Evolutionary conservation across 2,329 filamentous ascomycete genomes (phyloP).

Genomic region (Tolypocladium pustulatum): DNA sequence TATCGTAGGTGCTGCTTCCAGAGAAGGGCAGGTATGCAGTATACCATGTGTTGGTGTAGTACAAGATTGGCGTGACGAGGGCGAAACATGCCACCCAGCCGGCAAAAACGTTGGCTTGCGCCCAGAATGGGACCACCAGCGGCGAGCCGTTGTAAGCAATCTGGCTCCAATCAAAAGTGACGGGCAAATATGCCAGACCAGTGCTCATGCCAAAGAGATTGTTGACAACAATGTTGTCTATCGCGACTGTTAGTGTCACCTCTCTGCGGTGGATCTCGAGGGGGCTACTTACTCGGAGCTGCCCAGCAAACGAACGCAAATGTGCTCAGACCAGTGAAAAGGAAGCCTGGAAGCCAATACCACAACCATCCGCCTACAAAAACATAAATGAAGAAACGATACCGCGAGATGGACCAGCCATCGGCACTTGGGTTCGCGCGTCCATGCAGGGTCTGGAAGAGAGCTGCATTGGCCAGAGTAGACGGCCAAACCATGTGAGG

Average conservation of each 20-base stretch:
- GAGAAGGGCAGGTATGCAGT: slow-evolving; percentile 44
- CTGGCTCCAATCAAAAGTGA: slow-evolving; percentile 38
- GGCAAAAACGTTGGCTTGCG: slow-evolving; percentile 34
- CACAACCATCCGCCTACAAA: background rate
- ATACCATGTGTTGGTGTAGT: slow-evolving; percentile 33
- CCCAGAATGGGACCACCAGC: slow-evolving; percentile 28
- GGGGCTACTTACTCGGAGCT: background rate
- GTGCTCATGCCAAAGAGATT: slow-evolving; percentile 45
- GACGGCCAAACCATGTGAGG: slow-evolving; percentile 53
- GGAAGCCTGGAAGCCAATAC: slow-evolving; percentile 42
- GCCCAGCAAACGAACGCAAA: slow-evolving; percentile 47
- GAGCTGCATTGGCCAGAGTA: slow-evolving; percentile 33
- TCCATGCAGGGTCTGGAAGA: slow-evolving; percentile 35
- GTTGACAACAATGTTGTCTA: slow-evolving; percentile 41
- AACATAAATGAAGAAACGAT: slow-evolving; percentile 29
- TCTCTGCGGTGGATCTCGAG: background rate
- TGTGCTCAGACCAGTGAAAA: slow-evolving; percentile 38
- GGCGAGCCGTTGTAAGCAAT: slow-evolving; percentile 31
- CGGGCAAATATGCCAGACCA: slow-evolving; percentile 41
- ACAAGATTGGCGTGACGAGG: slow-evolving; percentile 34
- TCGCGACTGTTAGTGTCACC: slow-evolving; percentile 21
- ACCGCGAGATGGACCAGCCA: slow-evolving; percentile 34
- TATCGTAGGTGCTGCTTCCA: slow-evolving; percentile 44
- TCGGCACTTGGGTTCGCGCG: slow-evolving; percentile 28
- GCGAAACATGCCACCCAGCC: slow-evolving; percentile 31